phyloP scores from a whole-genome alignment of 768 basidiomycete genomes.

The Mycena latifolia region DNA sequence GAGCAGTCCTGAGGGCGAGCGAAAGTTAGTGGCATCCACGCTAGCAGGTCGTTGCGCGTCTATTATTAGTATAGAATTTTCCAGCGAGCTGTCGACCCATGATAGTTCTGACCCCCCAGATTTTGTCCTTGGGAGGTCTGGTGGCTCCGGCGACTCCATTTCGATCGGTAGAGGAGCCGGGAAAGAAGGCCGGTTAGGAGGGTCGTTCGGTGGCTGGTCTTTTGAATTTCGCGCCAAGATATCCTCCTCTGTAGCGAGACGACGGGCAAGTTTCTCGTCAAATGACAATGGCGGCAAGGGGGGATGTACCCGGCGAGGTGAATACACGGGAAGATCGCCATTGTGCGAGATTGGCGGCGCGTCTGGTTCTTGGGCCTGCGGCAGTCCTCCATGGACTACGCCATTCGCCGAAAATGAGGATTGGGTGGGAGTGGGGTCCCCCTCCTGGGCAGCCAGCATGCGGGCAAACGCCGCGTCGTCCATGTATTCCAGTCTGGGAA shows the following conservation, averaged over 20 bases:
- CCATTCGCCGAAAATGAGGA: conserved; percentile 20
- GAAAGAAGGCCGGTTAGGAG: conserved; percentile 23
- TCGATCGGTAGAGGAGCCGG: background rate
- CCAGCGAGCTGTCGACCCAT: conserved; percentile 17
- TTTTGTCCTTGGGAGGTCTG: conserved; percentile 38
- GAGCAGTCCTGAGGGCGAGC: conserved; percentile 21
- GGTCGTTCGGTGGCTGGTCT: conserved; percentile 25
- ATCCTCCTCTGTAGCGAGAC: conserved; percentile 37
- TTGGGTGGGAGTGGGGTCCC: conserved; percentile 28
- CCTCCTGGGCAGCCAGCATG: conserved; percentile 30
- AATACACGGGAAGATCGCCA: conserved; percentile 21
- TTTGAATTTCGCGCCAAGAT: conserved; percentile 21
- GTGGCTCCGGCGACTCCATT: background rate
- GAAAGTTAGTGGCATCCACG: conserved; percentile 25
- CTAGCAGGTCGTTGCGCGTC: conserved; percentile 21
- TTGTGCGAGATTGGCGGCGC: background rate
- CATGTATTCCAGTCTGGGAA: conserved; percentile 23
- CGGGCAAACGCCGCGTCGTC: conserved; percentile 34
- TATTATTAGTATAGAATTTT: conserved; percentile 14
- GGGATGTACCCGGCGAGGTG: conserved; percentile 5
- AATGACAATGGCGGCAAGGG: conserved; percentile 34
- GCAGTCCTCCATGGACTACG: background rate
- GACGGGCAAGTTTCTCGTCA: conserved; percentile 46
- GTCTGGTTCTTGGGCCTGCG: conserved; percentile 13
- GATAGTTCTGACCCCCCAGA: conserved; percentile 21